phyloP scores from a whole-genome alignment of 495 filamentous ascomycete genomes.

The Parmelia sp. region DNA sequence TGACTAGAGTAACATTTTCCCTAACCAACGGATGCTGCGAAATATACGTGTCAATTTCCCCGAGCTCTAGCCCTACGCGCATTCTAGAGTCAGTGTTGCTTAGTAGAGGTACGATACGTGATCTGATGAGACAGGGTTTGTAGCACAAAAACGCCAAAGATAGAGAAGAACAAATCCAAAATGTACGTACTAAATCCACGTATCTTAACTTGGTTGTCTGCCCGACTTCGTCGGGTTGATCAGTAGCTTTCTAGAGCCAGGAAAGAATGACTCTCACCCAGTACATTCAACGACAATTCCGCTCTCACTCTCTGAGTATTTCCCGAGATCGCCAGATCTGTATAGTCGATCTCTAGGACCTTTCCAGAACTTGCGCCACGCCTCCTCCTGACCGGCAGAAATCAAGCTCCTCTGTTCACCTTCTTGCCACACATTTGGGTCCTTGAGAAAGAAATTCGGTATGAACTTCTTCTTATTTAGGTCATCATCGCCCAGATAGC shows the following conservation, averaged over 20 bases:
- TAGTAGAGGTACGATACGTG: no score
- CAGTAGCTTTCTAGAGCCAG: neutral
- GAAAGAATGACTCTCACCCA: neutral
- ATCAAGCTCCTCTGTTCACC: conserved; percentile 44
- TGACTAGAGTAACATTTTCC: conserved; percentile 82
- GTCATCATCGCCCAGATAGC: conserved; percentile 67
- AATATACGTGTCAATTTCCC: conserved; percentile 85
- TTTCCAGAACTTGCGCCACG: conserved; percentile 73
- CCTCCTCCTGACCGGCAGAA: conserved; percentile 41
- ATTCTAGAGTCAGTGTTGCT: no score
- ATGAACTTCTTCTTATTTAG: conserved; percentile 77
- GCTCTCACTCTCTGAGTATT: conserved; percentile 28
- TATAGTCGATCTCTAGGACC: conserved; percentile 87
- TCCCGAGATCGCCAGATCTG: conserved; percentile 61
- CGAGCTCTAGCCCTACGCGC: conserved; percentile 92
- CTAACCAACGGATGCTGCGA: conserved; percentile 65
- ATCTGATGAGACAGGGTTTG: no score
- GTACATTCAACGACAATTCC: conserved; percentile 42
- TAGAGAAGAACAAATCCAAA: no score
- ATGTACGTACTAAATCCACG: conserved; percentile 90
- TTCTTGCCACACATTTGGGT: conserved; percentile 64
- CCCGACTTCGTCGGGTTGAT: conserved; percentile 60
- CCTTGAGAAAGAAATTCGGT: conserved; percentile 74
- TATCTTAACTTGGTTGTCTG: conserved; percentile 90
- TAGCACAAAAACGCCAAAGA: no score